Conservation (phyloP, 345 rosid genomes). For the Eucalyptus erythrocorys region DNA sequence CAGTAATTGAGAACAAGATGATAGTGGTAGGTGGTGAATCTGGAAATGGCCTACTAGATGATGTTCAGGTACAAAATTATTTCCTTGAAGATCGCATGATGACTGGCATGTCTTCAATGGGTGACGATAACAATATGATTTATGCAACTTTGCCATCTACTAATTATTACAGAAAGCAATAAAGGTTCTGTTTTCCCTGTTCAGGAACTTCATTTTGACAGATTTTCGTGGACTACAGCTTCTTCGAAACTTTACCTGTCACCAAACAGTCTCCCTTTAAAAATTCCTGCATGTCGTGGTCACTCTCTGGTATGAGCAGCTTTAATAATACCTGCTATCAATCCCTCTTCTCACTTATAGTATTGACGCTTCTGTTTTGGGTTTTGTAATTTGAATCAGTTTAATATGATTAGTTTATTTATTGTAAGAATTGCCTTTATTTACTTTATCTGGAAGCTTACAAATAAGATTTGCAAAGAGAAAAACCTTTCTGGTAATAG, state of each 20-base stretch:
- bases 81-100: not conserved
- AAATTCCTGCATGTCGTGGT: slow-evolving; percentile 97
- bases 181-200: not conserved
- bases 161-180: not conserved
- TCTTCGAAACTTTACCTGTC: slow-evolving; percentile 91
- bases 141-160: not conserved
- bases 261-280: slow-evolving; percentile 84
- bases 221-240: slow-evolving; percentile 65
- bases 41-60: slow-evolving; percentile 71
- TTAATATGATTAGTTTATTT: not conserved
- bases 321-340: not conserved
- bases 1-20: slow-evolving; percentile 90
- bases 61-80: slow-evolving; percentile 63
- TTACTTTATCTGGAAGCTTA: not conserved
- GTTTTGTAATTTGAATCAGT: not conserved
- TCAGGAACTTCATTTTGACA: slow-evolving; percentile 78
- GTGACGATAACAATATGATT: not conserved
- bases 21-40: slow-evolving; percentile 95
- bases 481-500: not conserved
- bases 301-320: slow-evolving; percentile 61
- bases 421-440: not conserved
- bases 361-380: not conserved
- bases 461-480: not conserved
- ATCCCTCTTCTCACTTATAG: not conserved
- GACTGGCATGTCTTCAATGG: not conserved